A percentile compares a stretch with the other conserved stretches of the same genome.
Conservation (phyloP, 768 basidiomycete genomes). For the Mycena venus region DNA sequence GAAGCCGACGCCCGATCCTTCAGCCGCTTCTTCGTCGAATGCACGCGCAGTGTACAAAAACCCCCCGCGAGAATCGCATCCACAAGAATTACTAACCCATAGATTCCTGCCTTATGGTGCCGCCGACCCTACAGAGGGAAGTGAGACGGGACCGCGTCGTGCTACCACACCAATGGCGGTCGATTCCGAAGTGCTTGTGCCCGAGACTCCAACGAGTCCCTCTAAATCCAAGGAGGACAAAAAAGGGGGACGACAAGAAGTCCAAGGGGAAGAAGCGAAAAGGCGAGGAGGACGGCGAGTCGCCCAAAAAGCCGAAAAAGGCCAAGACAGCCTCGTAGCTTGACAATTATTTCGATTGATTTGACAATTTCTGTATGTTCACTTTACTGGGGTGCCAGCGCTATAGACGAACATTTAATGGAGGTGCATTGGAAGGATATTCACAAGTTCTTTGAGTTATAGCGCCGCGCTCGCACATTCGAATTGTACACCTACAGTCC, state of each 20-base stretch:
- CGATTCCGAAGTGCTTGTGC: constrained; percentile 41
- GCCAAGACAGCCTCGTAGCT: constrained; percentile 46
- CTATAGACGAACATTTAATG: too few species aligned
- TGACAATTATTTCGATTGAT: too few species aligned
- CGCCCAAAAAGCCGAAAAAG: constrained; percentile 65
- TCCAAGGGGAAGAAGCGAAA: constrained; percentile 63
- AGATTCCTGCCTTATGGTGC: constrained; percentile 75
- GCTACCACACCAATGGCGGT: constrained; percentile 15
- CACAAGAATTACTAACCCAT: constrained; percentile 73
- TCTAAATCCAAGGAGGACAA: constrained; percentile 23
- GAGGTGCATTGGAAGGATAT: too few species aligned
- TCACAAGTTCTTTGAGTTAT: too few species aligned
- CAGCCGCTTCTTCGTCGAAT: constrained; percentile 38
- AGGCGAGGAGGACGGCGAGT: constrained; percentile 45
- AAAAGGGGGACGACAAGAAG: constrained; percentile 9
- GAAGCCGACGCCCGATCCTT: constrained; percentile 46
- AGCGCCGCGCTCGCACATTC: too few species aligned
- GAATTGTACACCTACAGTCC: too few species aligned
- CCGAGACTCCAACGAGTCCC: constrained; percentile 32
- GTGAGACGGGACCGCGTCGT: constrained; percentile 24
- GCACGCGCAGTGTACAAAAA: constrained; percentile 53
- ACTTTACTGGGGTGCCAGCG: too few species aligned
- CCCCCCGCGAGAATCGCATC: constrained; percentile 69
- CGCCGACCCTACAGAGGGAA: constrained; percentile 58
- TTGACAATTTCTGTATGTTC: too few species aligned